A percentile compares a stretch with the other conserved stretches of the same genome.
phyloP scores from a whole-genome alignment of 352 stramenopile species.

The Elongisporangium anandrum region DNA sequence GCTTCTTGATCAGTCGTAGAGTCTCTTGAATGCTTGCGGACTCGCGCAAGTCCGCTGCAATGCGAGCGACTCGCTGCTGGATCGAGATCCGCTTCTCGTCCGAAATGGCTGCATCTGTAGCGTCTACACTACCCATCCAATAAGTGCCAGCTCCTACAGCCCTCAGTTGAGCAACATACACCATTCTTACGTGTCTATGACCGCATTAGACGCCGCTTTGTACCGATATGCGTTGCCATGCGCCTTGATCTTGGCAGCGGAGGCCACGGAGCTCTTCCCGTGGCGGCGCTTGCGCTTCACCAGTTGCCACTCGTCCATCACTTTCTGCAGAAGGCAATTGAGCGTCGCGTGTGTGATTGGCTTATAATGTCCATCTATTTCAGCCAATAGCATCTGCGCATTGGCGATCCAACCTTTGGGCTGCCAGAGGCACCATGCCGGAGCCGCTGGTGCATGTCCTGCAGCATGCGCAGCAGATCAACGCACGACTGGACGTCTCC shows the following conservation, averaged over 20 bases:
- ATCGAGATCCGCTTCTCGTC: neutral
- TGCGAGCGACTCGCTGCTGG: neutral
- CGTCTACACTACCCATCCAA: neutral
- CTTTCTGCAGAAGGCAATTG: neutral
- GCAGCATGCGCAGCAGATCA: constrained; percentile 35
- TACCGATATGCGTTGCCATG: neutral
- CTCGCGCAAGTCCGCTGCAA: neutral
- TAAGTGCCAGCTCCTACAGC: neutral
- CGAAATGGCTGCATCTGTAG: neutral
- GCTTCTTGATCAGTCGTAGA: neutral
- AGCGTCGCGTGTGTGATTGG: neutral
- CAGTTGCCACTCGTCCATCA: neutral
- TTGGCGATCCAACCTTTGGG: neutral
- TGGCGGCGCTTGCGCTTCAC: neutral
- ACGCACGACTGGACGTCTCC: constrained; percentile 32
- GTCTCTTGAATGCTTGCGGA: neutral
- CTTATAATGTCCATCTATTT: neutral
- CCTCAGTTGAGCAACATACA: neutral
- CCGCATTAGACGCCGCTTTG: neutral
- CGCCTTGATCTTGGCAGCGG: neutral
- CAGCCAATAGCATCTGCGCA: neutral
- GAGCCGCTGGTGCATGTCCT: constrained; percentile 14
- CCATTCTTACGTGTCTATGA: neutral
- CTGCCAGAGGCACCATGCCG: neutral
- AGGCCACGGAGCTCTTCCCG: neutral